A percentile compares a stretch with the other conserved stretches of the same genome.
Conservation (phyloP, 768 basidiomycete species). For the Termitomyces sp. region DNA sequence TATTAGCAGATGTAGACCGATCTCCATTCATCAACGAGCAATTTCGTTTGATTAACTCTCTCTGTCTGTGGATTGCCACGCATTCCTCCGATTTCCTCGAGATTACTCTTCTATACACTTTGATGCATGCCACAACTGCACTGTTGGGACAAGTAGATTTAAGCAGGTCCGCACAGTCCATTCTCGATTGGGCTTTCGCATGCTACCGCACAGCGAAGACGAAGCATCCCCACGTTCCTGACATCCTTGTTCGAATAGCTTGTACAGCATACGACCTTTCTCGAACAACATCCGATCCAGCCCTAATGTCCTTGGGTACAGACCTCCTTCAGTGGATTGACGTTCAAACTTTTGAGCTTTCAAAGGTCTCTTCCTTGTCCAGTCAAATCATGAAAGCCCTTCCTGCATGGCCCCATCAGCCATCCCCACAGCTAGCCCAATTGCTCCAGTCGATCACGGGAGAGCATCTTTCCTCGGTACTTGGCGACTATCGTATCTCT, state of each 20-base stretch:
- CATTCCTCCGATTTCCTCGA: conserved; percentile 54
- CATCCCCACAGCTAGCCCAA: conserved; percentile 41
- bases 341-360: conserved; percentile 23
- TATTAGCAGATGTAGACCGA: conserved; percentile 63
- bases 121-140: conserved; percentile 64
- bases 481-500: conserved; percentile 56
- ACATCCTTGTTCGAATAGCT: conserved; percentile 67
- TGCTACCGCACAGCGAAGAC: conserved; percentile 37
- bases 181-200: conserved; percentile 74
- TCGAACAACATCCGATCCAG: conserved; percentile 22
- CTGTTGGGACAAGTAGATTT: conserved; percentile 70
- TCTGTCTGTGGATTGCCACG: conserved; percentile 72
- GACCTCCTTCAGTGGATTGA: conserved; percentile 31
- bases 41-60: conserved; percentile 63
- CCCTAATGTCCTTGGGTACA: conserved; percentile 31
- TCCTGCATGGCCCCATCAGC: conserved; percentile 73
- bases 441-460: conserved; percentile 43
- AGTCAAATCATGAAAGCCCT: conserved; percentile 52
- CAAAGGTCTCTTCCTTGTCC: conserved; percentile 31
- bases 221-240: conserved; percentile 53
- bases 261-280: conserved; percentile 56
- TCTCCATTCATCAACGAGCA: conserved; percentile 84
- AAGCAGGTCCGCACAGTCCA: conserved; percentile 63
- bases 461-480: conserved; percentile 45
- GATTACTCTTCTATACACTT: conserved; percentile 55